Base-by-base conservation (phyloP, 176 grass and related monocot genomes). In the Oryza officinalis region DNA sequence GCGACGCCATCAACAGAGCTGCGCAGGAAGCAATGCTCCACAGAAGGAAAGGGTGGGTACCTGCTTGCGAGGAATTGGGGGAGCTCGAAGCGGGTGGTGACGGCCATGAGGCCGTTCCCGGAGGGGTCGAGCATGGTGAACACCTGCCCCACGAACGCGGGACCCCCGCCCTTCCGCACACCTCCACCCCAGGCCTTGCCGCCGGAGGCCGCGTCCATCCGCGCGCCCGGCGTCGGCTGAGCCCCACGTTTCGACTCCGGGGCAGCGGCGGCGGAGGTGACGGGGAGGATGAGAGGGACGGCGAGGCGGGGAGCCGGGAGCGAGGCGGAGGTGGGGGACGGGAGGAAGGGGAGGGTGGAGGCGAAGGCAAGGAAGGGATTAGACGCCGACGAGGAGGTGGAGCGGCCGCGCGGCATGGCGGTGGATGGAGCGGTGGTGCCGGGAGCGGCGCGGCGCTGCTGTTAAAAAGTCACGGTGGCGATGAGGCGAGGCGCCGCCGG, bases 61-160 rank as follows among this genome's bases (percentile, higher is more conserved):
- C 93, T 95, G 74, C 87, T 80, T 25, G 87, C 60, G 75, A 99
- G 83, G 90, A 99, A 98, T 47, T 59, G 84, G 5, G 91, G 93
- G 76, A 99, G 76, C 64, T 94, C 75, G 72, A 99, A 94, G 80
- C 88, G 93, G 30, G 86, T 88, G 81, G 85, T 87, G 52, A 96
- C 93, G n/a, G 91, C 85, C 93, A 99, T 96, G 85, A 99, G 96
- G 13, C 93, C 96, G 67, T 99, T 99, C 35, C 93, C 96, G 25
- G 93, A 99, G 18, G 93, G 93, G 89, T 99, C 96, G 41, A 99
- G 89, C 93, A 96, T 94, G 67, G 90, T 96, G 76, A 94, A 99
- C 17, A 99, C 93, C 85, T 94, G 96, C 30, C 96, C 96, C 23
- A 99, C 96, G 77, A 99, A 99, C 22, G 89, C 96, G 4, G 93